Percentiles rank a stretch among this genome's conserved stretches.
phyloP scores from a whole-genome alignment of 805 yeast genomes.

The Candida sanyiensis region DNA sequence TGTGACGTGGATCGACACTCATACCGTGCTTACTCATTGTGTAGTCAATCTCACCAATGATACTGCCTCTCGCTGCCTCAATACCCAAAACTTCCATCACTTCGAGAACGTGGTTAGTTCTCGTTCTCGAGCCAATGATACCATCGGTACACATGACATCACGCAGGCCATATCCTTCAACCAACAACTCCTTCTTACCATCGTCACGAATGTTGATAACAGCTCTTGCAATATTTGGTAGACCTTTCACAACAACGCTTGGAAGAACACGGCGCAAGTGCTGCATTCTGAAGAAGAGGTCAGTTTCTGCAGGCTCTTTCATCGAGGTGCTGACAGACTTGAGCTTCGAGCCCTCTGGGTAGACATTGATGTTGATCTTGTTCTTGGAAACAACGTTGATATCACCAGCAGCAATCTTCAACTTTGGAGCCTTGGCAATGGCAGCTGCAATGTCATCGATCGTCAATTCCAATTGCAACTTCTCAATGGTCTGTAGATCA shows the following conservation, averaged over 20 bases:
- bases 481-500: conserved; percentile 80
- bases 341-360: conserved; percentile 35
- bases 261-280: conserved; percentile 82
- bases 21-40: conserved; percentile 99
- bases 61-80: conserved; percentile 94
- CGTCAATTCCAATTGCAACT: conserved; percentile 81
- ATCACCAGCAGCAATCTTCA: conserved; percentile 73
- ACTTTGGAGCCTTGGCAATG: conserved; percentile 76
- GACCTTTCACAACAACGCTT: conserved; percentile 85
- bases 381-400: conserved; percentile 62
- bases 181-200: conserved; percentile 82
- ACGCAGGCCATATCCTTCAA: conserved; percentile 95
- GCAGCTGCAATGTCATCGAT: conserved; percentile 85
- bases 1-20: conserved; percentile 99
- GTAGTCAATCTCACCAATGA: conserved; percentile 89
- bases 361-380: conserved; percentile 59
- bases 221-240: conserved; percentile 88
- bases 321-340: conserved; percentile 40
- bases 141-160: conserved; percentile 98
- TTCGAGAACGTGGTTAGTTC: conserved; percentile 89
- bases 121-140: conserved; percentile 79
- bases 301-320: conserved; percentile 35
- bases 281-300: conserved; percentile 84
- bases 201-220: conserved; percentile 90
- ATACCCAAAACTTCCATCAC: conserved; percentile 88